Evolutionary conservation across 805 yeast genomes (phyloP).

Genomic region (Pichia rugopelliculosa): DNA sequence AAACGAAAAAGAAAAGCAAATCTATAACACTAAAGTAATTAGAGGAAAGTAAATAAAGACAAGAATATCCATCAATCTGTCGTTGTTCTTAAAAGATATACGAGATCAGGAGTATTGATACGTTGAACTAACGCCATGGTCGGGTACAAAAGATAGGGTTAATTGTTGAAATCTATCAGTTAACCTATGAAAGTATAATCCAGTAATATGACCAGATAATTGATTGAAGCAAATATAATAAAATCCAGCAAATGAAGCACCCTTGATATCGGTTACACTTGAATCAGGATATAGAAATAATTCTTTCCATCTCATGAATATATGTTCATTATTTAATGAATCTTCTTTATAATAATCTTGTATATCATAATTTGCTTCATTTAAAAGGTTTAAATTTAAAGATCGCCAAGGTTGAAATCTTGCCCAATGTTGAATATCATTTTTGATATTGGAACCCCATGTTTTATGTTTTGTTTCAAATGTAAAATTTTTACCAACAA

Average conservation of each 20-base stretch:
- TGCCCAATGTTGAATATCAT: slow-evolving; percentile 61
- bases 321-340: slow-evolving; percentile 33
- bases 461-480: slow-evolving; percentile 50
- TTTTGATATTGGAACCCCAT: slow-evolving; percentile 44
- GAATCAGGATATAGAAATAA: slow-evolving; percentile 79
- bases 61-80: no score
- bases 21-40: not conserved
- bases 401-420: slow-evolving; percentile 35
- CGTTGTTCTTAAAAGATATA: not conserved
- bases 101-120: slow-evolving; percentile 20
- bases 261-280: slow-evolving; percentile 47
- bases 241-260: slow-evolving; percentile 88
- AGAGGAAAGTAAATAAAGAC: not conserved
- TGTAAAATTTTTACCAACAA: slow-evolving; percentile 51
- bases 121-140: slow-evolving; percentile 35
- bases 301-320: slow-evolving; percentile 96
- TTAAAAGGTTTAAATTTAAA: slow-evolving; percentile 25
- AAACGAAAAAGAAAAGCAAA: not conserved
- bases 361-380: slow-evolving; percentile 21
- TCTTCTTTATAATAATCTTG: slow-evolving; percentile 20
- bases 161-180: slow-evolving; percentile 77
- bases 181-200: slow-evolving; percentile 74
- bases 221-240: slow-evolving; percentile 83
- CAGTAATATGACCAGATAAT: slow-evolving; percentile 63
- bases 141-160: slow-evolving; percentile 49